Percentiles rank a stretch among this genome's conserved stretches.
Conservation (phyloP, 208 protist species). For the Plasmodiophora brassicae region DNA sequence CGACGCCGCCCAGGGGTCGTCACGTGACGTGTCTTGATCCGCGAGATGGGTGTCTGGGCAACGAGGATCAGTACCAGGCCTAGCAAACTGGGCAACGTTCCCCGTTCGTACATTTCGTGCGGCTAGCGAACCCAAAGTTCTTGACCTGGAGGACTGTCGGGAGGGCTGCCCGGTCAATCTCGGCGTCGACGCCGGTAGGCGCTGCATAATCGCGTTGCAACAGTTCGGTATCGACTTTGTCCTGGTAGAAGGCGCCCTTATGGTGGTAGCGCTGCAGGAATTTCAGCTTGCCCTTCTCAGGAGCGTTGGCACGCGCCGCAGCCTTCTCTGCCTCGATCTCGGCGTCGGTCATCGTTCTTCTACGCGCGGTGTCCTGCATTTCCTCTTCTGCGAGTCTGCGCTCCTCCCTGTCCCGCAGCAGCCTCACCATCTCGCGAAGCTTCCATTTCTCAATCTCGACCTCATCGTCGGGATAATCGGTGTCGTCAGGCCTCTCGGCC, state of each 20-base stretch:
- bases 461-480: not conserved
- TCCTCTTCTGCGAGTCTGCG: not conserved
- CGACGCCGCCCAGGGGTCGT: not conserved
- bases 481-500: not conserved
- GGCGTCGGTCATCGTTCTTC: not conserved
- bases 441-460: constrained; percentile 11
- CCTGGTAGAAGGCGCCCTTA: not conserved
- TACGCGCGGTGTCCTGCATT: not conserved
- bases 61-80: not conserved
- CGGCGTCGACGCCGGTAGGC: not conserved
- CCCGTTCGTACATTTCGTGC: not conserved
- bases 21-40: not conserved
- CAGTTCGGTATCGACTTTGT: not conserved
- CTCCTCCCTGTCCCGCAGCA: not conserved
- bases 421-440: not conserved
- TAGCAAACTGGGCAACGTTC: not conserved
- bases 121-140: constrained; percentile 11
- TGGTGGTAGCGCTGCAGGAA: constrained; percentile 19
- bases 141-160: constrained; percentile 5
- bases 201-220: not conserved
- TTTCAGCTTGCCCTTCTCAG: not conserved
- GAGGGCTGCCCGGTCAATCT: not conserved
- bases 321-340: not conserved
- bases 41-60: not conserved
- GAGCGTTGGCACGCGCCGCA: not conserved